These are phyloP conservation scores for Skeletonema marinoi DNA, from an alignment of 108 stramenopile species.

Conservation along the genomic window DNA sequence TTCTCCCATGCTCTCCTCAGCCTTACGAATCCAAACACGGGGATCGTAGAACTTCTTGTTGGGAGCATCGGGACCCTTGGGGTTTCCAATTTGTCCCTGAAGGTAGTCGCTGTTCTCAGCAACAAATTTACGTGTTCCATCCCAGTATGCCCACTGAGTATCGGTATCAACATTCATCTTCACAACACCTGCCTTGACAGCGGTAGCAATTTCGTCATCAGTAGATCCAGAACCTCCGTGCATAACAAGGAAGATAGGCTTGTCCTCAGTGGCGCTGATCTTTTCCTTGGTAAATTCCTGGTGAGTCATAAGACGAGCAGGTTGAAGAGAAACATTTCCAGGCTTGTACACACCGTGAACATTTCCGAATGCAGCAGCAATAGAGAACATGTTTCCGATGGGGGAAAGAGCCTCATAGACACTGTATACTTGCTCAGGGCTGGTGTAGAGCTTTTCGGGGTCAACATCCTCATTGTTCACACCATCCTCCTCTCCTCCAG, in stretches of 20 bases:
- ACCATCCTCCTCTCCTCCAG: slow-evolving; percentile 98
- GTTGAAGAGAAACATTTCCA: slow-evolving; percentile 92
- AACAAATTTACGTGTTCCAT: slow-evolving; percentile 86
- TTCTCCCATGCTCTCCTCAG: slow-evolving; percentile 90
- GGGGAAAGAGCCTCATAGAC: slow-evolving; percentile 90
- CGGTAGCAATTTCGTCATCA: slow-evolving; percentile 90
- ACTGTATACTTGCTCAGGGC: slow-evolving; percentile 91
- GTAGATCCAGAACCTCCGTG: slow-evolving; percentile 97
- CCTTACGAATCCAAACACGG: slow-evolving; percentile 95
- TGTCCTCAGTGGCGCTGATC: slow-evolving; percentile 56
- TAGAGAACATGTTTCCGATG: slow-evolving; percentile 90
- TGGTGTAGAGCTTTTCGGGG: slow-evolving; percentile 96
- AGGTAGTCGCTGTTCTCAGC: slow-evolving; percentile 83
- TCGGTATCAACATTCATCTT: slow-evolving; percentile 99
- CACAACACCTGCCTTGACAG: slow-evolving; percentile 88
- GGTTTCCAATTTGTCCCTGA: slow-evolving; percentile 97
- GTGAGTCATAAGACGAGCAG: slow-evolving; percentile 83
- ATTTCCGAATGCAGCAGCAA: slow-evolving; percentile 97
- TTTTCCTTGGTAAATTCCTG: slow-evolving; percentile 89
- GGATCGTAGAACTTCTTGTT: slow-evolving; percentile 99
- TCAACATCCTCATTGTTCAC: slow-evolving; percentile 96
- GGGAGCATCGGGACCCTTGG: slow-evolving; percentile 93
- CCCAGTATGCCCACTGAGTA: slow-evolving; percentile 98
- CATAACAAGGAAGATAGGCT: slow-evolving; percentile 96
- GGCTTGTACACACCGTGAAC: slow-evolving; percentile 99